Evolutionary conservation across 345 rosid species (phyloP), one percentile per base, ranked within the genome.

Genomic region (sweet orange (Citrus sinensis)): DNA sequence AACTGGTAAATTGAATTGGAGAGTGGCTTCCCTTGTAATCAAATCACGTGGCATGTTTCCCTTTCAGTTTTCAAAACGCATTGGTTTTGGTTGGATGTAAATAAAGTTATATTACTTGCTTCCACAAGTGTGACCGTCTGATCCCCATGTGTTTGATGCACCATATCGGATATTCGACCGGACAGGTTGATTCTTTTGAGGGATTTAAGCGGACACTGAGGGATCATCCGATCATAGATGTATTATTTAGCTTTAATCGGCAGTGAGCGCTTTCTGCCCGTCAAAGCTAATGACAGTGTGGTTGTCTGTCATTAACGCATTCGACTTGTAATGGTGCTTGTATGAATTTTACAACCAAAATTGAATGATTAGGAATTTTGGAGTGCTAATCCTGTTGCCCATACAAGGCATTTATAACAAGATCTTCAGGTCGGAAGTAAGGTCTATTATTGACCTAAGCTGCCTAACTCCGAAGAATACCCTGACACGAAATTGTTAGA

Each of bases 11-110:
- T 49, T 35, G 65, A 49, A 59, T 74, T 76, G 76, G 73, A 73
- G 80, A 55, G 54, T 80, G 86, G 67, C 70, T 65, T 77, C 79
- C 46, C 70, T 10, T 84, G 83, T 81, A 80, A 75, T 58, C 77
- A 60, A 79, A 51, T 73, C 32, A 29, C 19, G 32, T 32, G 63
- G 51, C 42, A 7, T 61, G 69, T 11, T 73, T 29, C 34, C 63
- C 13, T 68, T 30, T 71, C 40, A 7, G 9, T 60, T 42, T 11
- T 58, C 34, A 10, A 42, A 40, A 42, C 8, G 20, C 65, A 34
- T 74, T 60, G 39, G 39, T 6, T 20, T 40, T 74, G 60, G 29
- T 54, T 74, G 60, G 29, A 46, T 60, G 39, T 71, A 56, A 72
- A 72, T 72, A 34, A 75, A 29, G 67, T 61, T 32, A 3, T 40